Evolutionary conservation across 2,329 filamentous ascomycete species (phyloP), one percentile per base, ranked within the genome.

Genomic region (Ceratocystis destructans): DNA sequence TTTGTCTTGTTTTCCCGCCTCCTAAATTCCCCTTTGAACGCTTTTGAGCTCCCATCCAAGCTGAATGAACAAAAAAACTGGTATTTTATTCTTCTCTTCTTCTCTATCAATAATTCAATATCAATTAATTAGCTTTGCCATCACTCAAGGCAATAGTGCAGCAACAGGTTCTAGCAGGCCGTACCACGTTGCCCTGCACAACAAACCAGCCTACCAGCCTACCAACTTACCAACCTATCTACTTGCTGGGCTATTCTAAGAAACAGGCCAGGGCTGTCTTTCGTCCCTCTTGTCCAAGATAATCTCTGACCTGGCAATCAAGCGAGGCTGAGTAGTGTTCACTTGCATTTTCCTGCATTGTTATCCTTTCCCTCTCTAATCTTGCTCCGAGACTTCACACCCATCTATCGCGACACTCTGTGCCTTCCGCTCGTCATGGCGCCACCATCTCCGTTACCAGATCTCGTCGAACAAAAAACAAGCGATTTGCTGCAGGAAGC

Each of bases 301-400:
- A 64, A 22, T 22, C 44, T 45, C 61, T 62, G 37, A 48, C 61
- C 25, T 63, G 61, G 61, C 61, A 31, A 48, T n/a, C 61, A 48
- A 61, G 25, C 64, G 53, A 65, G 64, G 64, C 53, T 65, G 64
- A 65, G 64, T 33, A 65, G 53, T 44, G 25, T 65, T 37, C 64
- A 65, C 41, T 44, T 65, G 64, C 64, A 65, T 48, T 41, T 41
- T 65, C 64, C 53, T 65, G 64, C 64, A 65, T 46, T 44, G 44
- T 28, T 37, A 45, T 46, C 17, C 6, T 20, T 22, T 45, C 62
- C 44, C 59, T 62, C 59, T 31, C 22, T 25, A 48, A 57, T 48
- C 64, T n/a, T 46, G 10, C 50, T 45, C 33, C 22, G 64, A 44
- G 41, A 45, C 15, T 7, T 41, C n/a, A n/a, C 46, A 5, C 63